Evolutionary conservation across 176 grass and related monocot species (phyloP).

Genomic region (Elymus sibiricus): DNA sequence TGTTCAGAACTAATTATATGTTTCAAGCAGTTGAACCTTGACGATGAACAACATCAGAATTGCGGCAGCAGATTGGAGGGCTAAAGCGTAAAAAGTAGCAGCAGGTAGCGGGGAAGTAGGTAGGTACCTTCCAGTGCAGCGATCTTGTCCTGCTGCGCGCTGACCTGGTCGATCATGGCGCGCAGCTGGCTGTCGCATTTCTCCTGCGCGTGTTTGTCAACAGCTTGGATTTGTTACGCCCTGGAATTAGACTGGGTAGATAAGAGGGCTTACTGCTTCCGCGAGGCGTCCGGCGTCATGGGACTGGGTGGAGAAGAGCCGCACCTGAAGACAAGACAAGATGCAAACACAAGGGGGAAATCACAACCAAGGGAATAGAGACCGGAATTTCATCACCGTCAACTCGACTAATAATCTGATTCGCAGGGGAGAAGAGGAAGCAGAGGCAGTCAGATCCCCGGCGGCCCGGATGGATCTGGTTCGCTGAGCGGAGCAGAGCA

Average conservation of each 20-base stretch:
- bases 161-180: slow-evolving; percentile 86
- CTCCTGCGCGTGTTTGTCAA: slow-evolving; percentile 37
- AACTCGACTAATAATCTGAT: background rate
- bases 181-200: slow-evolving; percentile 62
- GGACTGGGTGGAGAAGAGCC: slow-evolving; percentile 74
- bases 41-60: background rate
- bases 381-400: background rate
- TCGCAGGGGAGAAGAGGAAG: no score
- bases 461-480: no score
- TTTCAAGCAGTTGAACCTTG: background rate
- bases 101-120: slow-evolving; percentile 25
- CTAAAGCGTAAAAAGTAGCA: no score
- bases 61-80: background rate
- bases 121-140: slow-evolving; percentile 74
- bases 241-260: background rate
- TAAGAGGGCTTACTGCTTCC: slow-evolving; percentile 56
- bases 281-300: slow-evolving; percentile 70
- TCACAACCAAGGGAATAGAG: background rate
- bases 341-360: background rate
- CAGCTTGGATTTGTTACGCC: no score
- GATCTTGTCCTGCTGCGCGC: slow-evolving; percentile 86
- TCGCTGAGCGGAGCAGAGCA: no score
- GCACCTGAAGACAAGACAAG: slow-evolving; percentile 40
- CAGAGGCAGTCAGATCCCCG: no score
- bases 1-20: background rate